phyloP scores from a whole-genome alignment of 345 rosid genomes.

The Eucalyptus polybractea region DNA sequence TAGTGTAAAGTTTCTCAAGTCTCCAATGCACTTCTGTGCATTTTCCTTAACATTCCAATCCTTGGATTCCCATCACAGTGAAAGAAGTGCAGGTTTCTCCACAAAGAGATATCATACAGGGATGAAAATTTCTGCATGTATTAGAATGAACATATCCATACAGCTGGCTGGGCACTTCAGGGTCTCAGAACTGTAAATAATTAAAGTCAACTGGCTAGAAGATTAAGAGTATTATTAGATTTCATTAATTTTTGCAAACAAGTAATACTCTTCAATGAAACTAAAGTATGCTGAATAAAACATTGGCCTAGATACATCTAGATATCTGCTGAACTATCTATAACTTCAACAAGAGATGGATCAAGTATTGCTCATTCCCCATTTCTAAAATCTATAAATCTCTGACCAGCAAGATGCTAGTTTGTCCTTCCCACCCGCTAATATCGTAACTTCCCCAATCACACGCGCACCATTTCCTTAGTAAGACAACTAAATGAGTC shows the following conservation, averaged over 20 bases:
- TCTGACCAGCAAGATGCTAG: background rate
- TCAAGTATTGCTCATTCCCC: background rate
- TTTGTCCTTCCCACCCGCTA: background rate
- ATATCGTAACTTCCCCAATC: background rate
- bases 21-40: background rate
- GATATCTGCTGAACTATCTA: background rate
- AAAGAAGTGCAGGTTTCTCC: background rate
- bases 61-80: background rate
- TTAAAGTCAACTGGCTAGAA: background rate
- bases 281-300: background rate
- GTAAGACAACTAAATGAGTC: background rate
- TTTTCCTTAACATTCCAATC: background rate
- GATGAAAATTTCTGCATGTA: background rate
- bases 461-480: background rate
- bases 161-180: background rate
- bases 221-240: background rate
- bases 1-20: background rate
- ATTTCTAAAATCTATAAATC: background rate
- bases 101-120: background rate
- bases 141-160: background rate
- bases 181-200: background rate
- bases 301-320: background rate
- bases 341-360: background rate
- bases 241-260: background rate
- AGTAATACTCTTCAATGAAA: background rate